Conservation (phyloP, 371 early-diverging fungal species). For the Apophysomyces elegans region DNA sequence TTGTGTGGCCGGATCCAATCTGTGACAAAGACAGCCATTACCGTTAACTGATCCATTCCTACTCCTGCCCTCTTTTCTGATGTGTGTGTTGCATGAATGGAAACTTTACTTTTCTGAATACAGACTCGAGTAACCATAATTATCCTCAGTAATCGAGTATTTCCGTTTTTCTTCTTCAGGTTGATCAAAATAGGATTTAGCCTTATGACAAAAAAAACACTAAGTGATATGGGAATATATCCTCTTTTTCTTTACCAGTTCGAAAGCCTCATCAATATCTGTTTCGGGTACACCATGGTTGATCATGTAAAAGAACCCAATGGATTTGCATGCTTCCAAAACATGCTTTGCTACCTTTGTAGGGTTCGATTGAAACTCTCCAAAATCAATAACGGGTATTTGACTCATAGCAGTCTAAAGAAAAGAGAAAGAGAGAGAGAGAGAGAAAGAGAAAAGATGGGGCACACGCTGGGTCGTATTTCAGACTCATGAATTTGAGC, state of each 20-base stretch:
- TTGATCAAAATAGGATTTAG: slow-evolving; percentile 51
- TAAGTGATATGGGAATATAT: not conserved
- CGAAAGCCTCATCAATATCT: slow-evolving; percentile 59
- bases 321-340: slow-evolving; percentile 55
- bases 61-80: not conserved
- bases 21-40: slow-evolving; percentile 4
- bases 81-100: too few relatives aligned
- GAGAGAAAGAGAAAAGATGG: not conserved
- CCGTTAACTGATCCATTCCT: not conserved
- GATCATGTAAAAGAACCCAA: slow-evolving; percentile 69
- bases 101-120: slow-evolving; percentile 43
- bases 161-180: slow-evolving; percentile 43
- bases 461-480: not conserved
- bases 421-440: too few relatives aligned
- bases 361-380: slow-evolving; percentile 36
- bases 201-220: not conserved
- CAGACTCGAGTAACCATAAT: slow-evolving; percentile 50
- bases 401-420: not conserved
- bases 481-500: too few relatives aligned
- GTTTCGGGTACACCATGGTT: slow-evolving; percentile 55
- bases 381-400: slow-evolving; percentile 58
- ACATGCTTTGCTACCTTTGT: slow-evolving; percentile 45
- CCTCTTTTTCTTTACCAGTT: slow-evolving; percentile 31
- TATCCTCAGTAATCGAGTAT: slow-evolving; percentile 36
- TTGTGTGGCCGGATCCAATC: slow-evolving; percentile 60